These are phyloP conservation scores for Suhomyces bokatorum DNA, from an alignment of 1,139 yeast species.

Conservation along the genomic window DNA sequence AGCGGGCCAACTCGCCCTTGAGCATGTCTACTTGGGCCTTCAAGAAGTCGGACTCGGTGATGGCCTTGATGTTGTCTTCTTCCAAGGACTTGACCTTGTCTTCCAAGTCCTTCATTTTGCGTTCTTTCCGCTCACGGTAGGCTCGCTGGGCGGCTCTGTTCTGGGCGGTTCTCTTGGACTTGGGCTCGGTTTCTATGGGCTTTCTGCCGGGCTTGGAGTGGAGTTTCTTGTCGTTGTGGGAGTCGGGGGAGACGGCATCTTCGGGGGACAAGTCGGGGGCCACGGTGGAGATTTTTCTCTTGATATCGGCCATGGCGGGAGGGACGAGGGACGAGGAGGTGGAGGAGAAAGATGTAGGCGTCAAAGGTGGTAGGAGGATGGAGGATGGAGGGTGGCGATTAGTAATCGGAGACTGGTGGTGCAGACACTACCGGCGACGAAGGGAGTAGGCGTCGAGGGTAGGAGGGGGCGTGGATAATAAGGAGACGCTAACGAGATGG, in stretches of 20 bases:
- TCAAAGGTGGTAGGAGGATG: too few species aligned
- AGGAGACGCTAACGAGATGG: neutral
- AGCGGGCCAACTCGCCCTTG: slow-evolving; percentile 68
- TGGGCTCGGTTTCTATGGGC: slow-evolving; percentile 77
- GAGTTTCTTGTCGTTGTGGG: slow-evolving; percentile 39
- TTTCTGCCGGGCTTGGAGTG: slow-evolving; percentile 59
- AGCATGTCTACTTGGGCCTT: slow-evolving; percentile 75
- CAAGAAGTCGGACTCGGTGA: slow-evolving; percentile 70
- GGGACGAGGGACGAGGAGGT: neutral
- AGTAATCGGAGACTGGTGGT: slow-evolving; percentile 7
- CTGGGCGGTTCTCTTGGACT: slow-evolving; percentile 89
- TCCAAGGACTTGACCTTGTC: slow-evolving; percentile 72
- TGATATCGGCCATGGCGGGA: slow-evolving; percentile 33
- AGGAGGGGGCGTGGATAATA: neutral
- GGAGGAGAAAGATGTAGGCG: neutral
- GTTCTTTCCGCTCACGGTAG: slow-evolving; percentile 90
- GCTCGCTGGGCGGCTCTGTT: slow-evolving; percentile 98
- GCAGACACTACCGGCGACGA: slow-evolving; percentile 4
- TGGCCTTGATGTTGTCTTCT: slow-evolving; percentile 61
- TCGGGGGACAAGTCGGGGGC: slow-evolving; percentile 13
- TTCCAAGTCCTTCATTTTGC: slow-evolving; percentile 82
- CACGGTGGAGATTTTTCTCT: slow-evolving; percentile 36
- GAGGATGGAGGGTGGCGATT: slow-evolving; percentile 3
- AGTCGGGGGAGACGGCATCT: slow-evolving; percentile 18
- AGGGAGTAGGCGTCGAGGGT: neutral